Percentiles rank a stretch among this genome's conserved stretches.
These are phyloP conservation scores for Primulina tabacum DNA, from an alignment of 257 asterid genomes.

Conservation along the genomic window DNA sequence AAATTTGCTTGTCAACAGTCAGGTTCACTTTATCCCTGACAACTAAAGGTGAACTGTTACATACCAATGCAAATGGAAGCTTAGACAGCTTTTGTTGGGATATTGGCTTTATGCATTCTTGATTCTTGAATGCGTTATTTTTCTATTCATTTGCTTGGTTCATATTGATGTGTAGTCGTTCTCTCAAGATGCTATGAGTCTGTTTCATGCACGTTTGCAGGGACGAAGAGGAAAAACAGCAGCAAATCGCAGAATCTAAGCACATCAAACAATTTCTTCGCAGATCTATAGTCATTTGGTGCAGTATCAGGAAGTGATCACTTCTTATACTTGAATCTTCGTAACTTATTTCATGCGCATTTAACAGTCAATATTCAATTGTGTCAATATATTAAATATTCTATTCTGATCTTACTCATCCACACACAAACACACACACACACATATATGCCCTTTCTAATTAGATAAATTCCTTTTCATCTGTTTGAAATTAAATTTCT, in stretches of 20 bases:
- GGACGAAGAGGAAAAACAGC: conserved; percentile 53
- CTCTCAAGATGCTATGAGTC: background rate
- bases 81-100: background rate
- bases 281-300: conserved; percentile 45
- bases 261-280: conserved; percentile 57
- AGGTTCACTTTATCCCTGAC: background rate
- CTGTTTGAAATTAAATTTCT: too few relatives aligned
- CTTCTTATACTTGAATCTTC: background rate
- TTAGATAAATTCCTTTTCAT: too few relatives aligned
- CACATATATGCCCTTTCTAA: too few relatives aligned
- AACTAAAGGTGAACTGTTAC: background rate
- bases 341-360: too few relatives aligned
- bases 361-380: too few relatives aligned
- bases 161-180: background rate
- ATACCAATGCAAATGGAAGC: background rate
- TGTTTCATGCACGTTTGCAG: conserved; percentile 38
- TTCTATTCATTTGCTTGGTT: background rate
- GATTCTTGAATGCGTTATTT: background rate
- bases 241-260: conserved; percentile 37
- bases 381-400: too few relatives aligned
- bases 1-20: background rate
- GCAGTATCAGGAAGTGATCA: background rate
- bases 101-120: background rate
- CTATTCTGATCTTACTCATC: too few relatives aligned
- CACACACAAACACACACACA: too few relatives aligned